Base-by-base conservation (phyloP, 257 asterid genomes). In the Solanum dulcamara region DNA sequence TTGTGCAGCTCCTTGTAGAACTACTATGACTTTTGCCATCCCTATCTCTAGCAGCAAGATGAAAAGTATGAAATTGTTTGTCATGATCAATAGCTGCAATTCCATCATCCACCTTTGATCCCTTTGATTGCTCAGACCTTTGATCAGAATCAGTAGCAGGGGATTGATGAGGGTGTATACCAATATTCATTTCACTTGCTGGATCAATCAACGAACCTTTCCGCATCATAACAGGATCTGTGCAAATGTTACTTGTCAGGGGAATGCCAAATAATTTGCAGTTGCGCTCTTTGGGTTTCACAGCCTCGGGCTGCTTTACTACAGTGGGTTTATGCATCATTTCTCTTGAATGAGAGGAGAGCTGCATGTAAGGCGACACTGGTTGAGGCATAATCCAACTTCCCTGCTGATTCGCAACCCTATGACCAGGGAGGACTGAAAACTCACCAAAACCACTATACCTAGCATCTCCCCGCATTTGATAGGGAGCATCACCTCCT, bases 1-100 rank as follows among this genome's bases (percentile, higher is more conserved):
- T 97, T 87, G 99, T 97, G 89, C 99, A 97, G 90, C 99, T 97
- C 88, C 99, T 93, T 26, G 90, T 89, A 32, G 95, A 97, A 87
- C 93, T 91, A 71, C 91, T 87, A 84, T 86, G 91, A 40, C 81
- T 90, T 91, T 91, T 96, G 84, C 88, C 89, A 89, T 92, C 98
- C 88, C 90, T 88, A 32, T 92, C 98, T 85, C 88, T 85, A 79
- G 86, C 87, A 81, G 81, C 62, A 46, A 90, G 85, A 87, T 89
- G 89, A 75, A 81, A 80, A 71, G 89, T 37, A 44, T 88, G 97
- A 80, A 80, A 68, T 84, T 87, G 93, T 83, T 92, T 94, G 79
- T 94, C 98, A 74, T 85, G 93, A 87, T 94, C 98, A 84, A 24
- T 79, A 80, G 64, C 83, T 81, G 91, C 85, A 88, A 85, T 85